Percentiles rank a stretch among this genome's conserved stretches.
These are phyloP conservation scores for Brettanomyces custersianus DNA, from an alignment of 805 yeast species.

Conservation along the genomic window DNA sequence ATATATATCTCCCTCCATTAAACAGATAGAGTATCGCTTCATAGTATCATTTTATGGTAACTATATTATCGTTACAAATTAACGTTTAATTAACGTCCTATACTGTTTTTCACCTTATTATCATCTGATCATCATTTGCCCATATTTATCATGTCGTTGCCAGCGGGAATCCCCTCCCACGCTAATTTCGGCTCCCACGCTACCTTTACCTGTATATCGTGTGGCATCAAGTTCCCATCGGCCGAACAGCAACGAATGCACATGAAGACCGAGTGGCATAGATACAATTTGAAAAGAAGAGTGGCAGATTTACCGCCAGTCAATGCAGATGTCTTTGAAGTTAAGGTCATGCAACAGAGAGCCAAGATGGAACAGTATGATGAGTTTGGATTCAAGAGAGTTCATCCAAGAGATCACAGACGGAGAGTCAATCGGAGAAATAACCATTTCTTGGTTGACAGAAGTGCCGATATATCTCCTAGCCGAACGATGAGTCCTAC, in stretches of 20 bases:
- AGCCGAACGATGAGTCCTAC: conserved; percentile 35
- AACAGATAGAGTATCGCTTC: no score
- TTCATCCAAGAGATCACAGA: background rate
- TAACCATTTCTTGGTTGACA: conserved; percentile 13
- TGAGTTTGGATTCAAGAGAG: conserved; percentile 39
- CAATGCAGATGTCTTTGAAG: conserved; percentile 19
- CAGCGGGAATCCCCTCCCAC: background rate
- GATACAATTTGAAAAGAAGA: conserved; percentile 88
- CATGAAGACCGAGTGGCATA: conserved; percentile 98
- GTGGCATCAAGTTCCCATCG: conserved; percentile 69
- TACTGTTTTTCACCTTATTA: no score
- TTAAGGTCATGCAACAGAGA: conserved; percentile 22
- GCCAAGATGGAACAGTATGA: conserved; percentile 24
- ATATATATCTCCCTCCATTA: no score
- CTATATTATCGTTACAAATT: no score
- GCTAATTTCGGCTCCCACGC: conserved; percentile 4
- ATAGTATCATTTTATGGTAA: no score
- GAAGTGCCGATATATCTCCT: background rate
- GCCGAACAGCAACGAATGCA: conserved; percentile 86
- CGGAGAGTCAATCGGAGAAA: background rate
- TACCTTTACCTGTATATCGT: conserved; percentile 71
- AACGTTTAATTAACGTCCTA: no score
- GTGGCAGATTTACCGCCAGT: conserved; percentile 79
- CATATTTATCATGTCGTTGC: no score
- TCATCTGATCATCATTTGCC: no score